Evolutionary conservation across 2,329 filamentous ascomycete species (phyloP).

Genomic region (Pestalotiopsis sp.): DNA sequence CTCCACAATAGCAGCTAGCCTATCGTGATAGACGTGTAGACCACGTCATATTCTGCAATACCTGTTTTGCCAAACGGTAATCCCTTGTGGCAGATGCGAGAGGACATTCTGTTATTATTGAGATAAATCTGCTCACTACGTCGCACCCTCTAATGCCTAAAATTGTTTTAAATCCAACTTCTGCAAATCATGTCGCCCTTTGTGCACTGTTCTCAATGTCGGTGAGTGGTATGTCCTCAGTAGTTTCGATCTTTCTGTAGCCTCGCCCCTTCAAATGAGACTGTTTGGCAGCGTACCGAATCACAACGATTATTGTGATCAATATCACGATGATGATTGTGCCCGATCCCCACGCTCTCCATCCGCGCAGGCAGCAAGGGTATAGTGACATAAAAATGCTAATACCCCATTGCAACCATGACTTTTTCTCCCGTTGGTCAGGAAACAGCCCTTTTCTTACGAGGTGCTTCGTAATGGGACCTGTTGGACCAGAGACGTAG

Average conservation of each 20-base stretch:
- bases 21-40: too few relatives aligned
- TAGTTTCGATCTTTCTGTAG: conserved; percentile 1
- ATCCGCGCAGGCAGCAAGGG: conserved; percentile 5
- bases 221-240: conserved; percentile 2
- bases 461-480: conserved; percentile 1
- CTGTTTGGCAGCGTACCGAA: not conserved
- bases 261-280: not conserved
- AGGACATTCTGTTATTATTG: too few relatives aligned
- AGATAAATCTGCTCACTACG: too few relatives aligned
- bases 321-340: not conserved
- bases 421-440: conserved; percentile 5
- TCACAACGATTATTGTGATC: not conserved
- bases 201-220: not conserved
- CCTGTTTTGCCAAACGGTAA: too few relatives aligned
- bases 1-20: too few relatives aligned
- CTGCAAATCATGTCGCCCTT: not conserved
- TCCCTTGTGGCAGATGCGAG: too few relatives aligned
- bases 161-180: not conserved
- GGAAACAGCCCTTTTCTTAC: not conserved
- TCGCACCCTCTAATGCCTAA: not conserved
- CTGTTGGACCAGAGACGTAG: conserved; percentile 7
- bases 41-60: too few relatives aligned
- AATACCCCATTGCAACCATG: conserved; percentile 5
- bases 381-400: conserved; percentile 6
- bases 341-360: conserved; percentile 3